Evolutionary conservation across 345 rosid genomes (phyloP).

Genomic region (Eucalyptus regnans): DNA sequence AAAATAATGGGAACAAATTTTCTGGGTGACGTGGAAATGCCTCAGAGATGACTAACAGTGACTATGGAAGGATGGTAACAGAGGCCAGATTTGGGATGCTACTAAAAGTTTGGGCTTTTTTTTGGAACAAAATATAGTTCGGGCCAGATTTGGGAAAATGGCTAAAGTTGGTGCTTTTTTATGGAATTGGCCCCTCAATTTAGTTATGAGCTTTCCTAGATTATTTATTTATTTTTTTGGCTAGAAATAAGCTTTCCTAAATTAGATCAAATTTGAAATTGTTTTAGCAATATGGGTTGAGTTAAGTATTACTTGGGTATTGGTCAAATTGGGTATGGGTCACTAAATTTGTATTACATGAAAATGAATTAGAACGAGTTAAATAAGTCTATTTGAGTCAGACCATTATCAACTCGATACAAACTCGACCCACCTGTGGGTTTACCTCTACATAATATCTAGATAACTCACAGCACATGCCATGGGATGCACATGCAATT

Average conservation of each 20-base stretch:
- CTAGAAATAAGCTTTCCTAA: neutral
- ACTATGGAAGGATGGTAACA: no score
- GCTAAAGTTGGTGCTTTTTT: no score
- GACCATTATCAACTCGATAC: rapidly evolving
- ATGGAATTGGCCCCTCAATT: no score
- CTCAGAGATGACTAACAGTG: no score
- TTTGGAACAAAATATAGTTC: no score
- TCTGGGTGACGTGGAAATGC: no score
- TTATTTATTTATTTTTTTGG: no score
- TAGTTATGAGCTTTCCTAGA: neutral
- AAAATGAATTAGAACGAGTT: rapidly evolving
- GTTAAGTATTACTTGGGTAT: rapidly evolving
- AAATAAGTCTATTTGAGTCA: neutral
- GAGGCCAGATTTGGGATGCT: no score
- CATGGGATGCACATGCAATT: neutral
- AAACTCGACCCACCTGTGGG: neutral
- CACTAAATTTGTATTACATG: neutral
- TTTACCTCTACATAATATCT: no score
- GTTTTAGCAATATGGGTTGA: neutral
- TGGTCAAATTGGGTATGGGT: neutral
- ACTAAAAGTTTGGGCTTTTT: no score
- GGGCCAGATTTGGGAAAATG: no score
- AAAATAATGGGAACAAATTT: no score
- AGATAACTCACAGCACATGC: neutral
- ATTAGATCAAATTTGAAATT: neutral